Base-by-base conservation (phyloP, 495 filamentous ascomycete genomes). In the Aspergillus conjunctus region DNA sequence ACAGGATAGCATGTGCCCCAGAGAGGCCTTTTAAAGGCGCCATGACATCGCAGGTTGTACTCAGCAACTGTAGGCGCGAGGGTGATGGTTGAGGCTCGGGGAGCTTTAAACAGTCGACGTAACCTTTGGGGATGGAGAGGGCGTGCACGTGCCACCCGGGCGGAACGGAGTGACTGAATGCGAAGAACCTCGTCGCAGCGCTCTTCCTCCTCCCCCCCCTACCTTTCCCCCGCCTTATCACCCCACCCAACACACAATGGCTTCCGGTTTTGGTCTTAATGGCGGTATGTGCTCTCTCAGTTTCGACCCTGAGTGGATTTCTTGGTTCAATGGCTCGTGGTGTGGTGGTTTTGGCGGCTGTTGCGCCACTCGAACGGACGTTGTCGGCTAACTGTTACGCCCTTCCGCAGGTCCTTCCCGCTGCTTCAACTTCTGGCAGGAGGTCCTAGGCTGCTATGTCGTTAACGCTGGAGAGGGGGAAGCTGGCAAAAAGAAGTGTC, bases 381-480 rank as follows among this genome's bases (percentile, higher is more conserved):
- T 55, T 41, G 22, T 32, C 54, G 54, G 63, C 74, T 77, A 66
- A 77, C 64, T 30, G 51, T 56, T 31, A 37, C 58, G 59, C 58
- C 68, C 66, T 58, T 56, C 56, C 66, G 57, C 73, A 96, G 93
- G 91, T 68, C 88, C 86, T 61, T 87, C 85, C 68, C 88, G 96
- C 79, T 99, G 94, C 87, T 98, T 95, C 77, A 90, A 91, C 72
- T 99, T 97, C 85, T 99, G 95, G 95, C 94, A 95, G 78, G 91
- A 95, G 69, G 79, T 92, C 56, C 86, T 95, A 63, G 88, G 88
- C 66, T 95, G 91, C 83, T 95, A 95, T 71, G 90, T 93, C 50
- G 84, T 92, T 70, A 93, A 93, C 75, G 87, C 88, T 51, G 82
- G 79, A 54, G 75, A 86, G 46, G 87, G 90, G 21, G 88, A 93